Conservation (phyloP, 805 yeast species). For the Sugiyamaella boreocaroliniensis region DNA sequence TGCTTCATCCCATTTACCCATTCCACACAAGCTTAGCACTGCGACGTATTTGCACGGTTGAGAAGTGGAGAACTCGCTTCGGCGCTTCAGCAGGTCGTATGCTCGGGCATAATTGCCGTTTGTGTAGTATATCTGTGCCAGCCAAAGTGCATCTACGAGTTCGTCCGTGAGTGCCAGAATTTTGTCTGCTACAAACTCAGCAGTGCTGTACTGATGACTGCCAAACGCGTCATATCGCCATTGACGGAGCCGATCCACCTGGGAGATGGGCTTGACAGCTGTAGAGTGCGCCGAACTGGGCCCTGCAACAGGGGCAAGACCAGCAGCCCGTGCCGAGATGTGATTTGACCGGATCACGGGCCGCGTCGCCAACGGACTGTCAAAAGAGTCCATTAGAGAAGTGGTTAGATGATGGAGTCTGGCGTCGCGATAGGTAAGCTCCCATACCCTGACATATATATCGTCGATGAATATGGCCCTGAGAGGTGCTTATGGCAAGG, state of each 20-base stretch:
- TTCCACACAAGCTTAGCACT: constrained; percentile 58
- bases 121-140: constrained; percentile 80
- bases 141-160: constrained; percentile 93
- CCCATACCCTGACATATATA: too few species aligned
- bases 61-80: constrained; percentile 41
- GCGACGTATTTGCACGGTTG: constrained; percentile 63
- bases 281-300: background rate
- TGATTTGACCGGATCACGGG: background rate
- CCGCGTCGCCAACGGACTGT: background rate
- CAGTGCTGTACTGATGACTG: constrained; percentile 88
- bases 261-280: constrained; percentile 45
- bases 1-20: constrained; percentile 83
- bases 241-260: constrained; percentile 74
- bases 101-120: constrained; percentile 76
- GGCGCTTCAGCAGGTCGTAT: constrained; percentile 55
- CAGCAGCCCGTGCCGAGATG: background rate
- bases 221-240: constrained; percentile 93
- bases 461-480: too few species aligned
- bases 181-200: constrained; percentile 87
- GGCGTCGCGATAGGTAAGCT: background rate
- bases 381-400: background rate
- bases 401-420: background rate
- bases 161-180: constrained; percentile 75
- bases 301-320: constrained; percentile 14
- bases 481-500: background rate